Conservation (phyloP, 148 eudicot genomes). For the Fallopia convolvulus region DNA sequence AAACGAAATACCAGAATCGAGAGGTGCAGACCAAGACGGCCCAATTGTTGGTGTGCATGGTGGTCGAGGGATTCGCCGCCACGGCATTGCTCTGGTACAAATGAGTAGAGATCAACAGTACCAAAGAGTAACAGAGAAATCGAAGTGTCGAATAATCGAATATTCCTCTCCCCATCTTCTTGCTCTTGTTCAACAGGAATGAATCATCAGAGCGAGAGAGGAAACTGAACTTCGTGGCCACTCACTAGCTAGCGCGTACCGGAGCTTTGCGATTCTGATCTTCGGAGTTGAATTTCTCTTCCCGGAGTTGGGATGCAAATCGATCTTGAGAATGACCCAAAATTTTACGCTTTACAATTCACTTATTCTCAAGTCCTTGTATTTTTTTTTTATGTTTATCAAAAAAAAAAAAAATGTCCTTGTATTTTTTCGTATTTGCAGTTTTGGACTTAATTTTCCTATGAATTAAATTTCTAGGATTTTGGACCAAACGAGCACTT, state of each 20-base stretch:
- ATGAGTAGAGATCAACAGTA: slow-evolving; percentile 9
- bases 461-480: too few species aligned
- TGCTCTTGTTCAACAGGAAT: background rate
- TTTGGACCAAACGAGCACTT: too few species aligned
- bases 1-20: slow-evolving; percentile 63
- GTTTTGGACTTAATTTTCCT: too few species aligned
- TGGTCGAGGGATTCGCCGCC: slow-evolving; percentile 32
- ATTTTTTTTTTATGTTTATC: too few species aligned
- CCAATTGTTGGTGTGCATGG: slow-evolving; percentile 96
- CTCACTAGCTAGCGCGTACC: too few species aligned
- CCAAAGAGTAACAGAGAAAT: background rate
- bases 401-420: too few species aligned
- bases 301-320: background rate
- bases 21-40: slow-evolving; percentile 98
- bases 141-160: background rate
- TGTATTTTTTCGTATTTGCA: too few species aligned
- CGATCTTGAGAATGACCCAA: background rate
- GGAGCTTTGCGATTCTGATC: background rate
- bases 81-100: slow-evolving; percentile 10
- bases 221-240: background rate
- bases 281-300: background rate
- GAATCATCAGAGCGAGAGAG: background rate
- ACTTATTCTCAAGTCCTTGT: background rate
- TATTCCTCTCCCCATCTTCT: slow-evolving; percentile 4
- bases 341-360: background rate